Evolutionary conservation across 2,329 filamentous ascomycete genomes (phyloP), one percentile per base, ranked within the genome.

Genomic region (Pestalotiopsis fici): DNA sequence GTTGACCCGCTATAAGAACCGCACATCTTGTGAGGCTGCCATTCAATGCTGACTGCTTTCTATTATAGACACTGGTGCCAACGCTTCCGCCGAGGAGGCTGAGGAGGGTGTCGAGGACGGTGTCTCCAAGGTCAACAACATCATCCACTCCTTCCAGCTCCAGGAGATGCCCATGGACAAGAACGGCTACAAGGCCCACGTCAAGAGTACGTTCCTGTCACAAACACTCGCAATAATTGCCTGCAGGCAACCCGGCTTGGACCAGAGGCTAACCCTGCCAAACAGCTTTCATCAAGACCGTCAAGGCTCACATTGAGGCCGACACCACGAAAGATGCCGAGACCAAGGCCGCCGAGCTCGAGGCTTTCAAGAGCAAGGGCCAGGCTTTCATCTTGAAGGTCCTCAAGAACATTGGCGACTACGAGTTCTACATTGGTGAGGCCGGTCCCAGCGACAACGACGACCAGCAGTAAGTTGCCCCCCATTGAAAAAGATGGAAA

Each of bases 31-130:
- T 35, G 31, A 35, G 31, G 31, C 37, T 2, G 4, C 23, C 54
- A 47, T 31, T 7, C 59, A 7, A 31, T 23, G 28, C 28, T 60
- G 28, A 60, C 57, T 21, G 28, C n/a, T 37, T 31, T 60, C n/a
- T 18, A 3, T 3, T 13, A 39, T 67, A 94, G 92, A 96, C 82
- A 96, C 88, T 77, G 96, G 96, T 82, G 96, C 95, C 87, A 99
- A 99, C 84, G 93, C 96, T 75, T 98, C 95, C 76, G 95, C 96
- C 70, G 96, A 98, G 86, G 95, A 92, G 80, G 93, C 86, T 66
- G 93, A 91, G 0, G 93, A 95, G 75, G 91, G 81, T 72, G 75
- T 90, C 75, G 95, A 97, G 62, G 94, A 97, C 75, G 66, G 74
- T 60, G 81, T 82, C 68, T 82, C 91, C 83, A 89, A 90, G 79